These are phyloP conservation scores for Crataegus laevigata DNA, from an alignment of 306 rosid species.

Conservation along the genomic window DNA sequence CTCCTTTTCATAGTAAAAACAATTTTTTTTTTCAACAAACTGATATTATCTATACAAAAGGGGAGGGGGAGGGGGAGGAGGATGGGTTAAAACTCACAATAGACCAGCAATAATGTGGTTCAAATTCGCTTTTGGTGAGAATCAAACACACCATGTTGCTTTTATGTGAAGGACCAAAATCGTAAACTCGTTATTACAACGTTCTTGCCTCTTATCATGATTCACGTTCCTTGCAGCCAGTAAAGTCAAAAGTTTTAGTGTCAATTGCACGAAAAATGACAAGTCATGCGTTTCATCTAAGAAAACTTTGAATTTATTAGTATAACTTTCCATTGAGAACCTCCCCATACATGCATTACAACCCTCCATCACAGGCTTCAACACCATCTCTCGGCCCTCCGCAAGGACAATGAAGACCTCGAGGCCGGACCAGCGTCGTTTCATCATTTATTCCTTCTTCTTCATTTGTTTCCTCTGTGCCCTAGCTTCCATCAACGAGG, in stretches of 20 bases:
- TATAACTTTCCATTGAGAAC: not conserved
- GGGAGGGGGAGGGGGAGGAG: no score
- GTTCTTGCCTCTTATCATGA: not conserved
- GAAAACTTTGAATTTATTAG: constrained; percentile 33
- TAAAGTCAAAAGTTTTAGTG: constrained; percentile 49
- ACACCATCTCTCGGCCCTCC: not conserved
- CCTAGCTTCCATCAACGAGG: constrained; percentile 63
- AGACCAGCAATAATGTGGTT: no score
- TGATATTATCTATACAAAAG: no score
- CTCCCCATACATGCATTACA: not conserved
- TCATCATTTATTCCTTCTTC: constrained; percentile 38
- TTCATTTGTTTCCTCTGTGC: constrained; percentile 58
- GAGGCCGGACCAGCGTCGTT: constrained; percentile 33
- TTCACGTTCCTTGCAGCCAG: constrained; percentile 12
- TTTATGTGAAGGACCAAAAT: not conserved
- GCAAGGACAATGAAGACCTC: constrained; percentile 17
- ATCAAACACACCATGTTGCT: not conserved
- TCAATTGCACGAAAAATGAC: constrained; percentile 33
- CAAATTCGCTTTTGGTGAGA: no score
- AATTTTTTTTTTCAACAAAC: no score
- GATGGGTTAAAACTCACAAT: no score
- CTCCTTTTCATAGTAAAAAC: no score
- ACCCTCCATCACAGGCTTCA: not conserved
- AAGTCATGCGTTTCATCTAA: constrained; percentile 39
- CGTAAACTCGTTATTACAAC: not conserved